These are phyloP conservation scores for Pleurotus pulmonarius DNA, from an alignment of 768 basidiomycete genomes.

Conservation along the genomic window DNA sequence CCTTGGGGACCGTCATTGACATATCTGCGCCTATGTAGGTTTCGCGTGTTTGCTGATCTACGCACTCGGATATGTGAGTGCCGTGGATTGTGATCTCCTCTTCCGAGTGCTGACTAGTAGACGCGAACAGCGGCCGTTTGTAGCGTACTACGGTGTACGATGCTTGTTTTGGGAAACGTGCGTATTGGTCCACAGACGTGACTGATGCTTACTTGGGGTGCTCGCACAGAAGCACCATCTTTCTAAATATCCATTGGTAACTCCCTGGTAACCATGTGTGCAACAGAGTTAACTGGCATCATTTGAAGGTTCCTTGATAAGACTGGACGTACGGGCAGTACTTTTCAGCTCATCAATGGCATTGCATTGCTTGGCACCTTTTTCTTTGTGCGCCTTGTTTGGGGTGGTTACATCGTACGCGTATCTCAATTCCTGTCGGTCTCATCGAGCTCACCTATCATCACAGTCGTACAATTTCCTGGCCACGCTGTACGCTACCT, in stretches of 20 bases:
- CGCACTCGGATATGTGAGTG: slow-evolving; percentile 59
- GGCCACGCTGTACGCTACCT: slow-evolving; percentile 50
- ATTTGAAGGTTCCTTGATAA: slow-evolving; percentile 70
- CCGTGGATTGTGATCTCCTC: too few species aligned
- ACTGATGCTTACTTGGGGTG: too few species aligned
- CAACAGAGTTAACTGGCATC: not conserved
- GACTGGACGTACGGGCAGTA: slow-evolving; percentile 64
- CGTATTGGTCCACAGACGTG: slow-evolving; percentile 15
- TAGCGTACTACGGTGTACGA: slow-evolving; percentile 73
- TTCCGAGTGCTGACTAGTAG: too few species aligned
- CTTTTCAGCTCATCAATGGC: slow-evolving; percentile 70
- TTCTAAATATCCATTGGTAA: slow-evolving; percentile 86
- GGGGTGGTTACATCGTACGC: slow-evolving; percentile 53
- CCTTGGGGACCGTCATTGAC: not conserved
- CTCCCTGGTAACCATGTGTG: slow-evolving; percentile 10
- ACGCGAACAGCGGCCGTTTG: slow-evolving; percentile 56
- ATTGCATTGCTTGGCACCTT: slow-evolving; percentile 62
- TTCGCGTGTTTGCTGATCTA: slow-evolving; percentile 65
- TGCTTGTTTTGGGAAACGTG: slow-evolving; percentile 84
- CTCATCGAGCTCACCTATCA: not conserved
- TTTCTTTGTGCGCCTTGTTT: slow-evolving; percentile 66
- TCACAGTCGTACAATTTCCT: slow-evolving; percentile 66
- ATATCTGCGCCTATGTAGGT: slow-evolving; percentile 28
- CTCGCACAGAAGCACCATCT: slow-evolving; percentile 65
- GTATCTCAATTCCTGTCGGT: not conserved